phyloP scores from a whole-genome alignment of 495 filamentous ascomycete species.

The Cladorrhinum samala region DNA sequence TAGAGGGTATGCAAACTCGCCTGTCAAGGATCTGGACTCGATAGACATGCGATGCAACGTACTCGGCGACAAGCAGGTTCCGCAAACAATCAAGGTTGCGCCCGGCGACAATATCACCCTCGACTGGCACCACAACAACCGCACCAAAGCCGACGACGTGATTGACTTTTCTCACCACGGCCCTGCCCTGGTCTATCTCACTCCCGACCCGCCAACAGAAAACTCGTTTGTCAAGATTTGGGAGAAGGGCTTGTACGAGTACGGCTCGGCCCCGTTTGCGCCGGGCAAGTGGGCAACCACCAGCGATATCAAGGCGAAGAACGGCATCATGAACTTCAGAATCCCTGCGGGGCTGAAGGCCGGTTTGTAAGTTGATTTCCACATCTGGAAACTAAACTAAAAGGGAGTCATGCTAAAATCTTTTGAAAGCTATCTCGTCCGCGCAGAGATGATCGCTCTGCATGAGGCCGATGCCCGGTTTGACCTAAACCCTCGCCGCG shows the following conservation, averaged over 20 bases:
- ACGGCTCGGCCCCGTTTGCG: conserved; percentile 11
- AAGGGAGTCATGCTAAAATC: neutral
- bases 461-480: conserved; percentile 36
- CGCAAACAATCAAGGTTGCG: conserved; percentile 35
- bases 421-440: conserved; percentile 32
- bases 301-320: conserved; percentile 33
- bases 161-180: conserved; percentile 40
- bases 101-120: conserved; percentile 42
- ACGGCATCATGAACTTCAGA: conserved; percentile 37
- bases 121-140: conserved; percentile 37
- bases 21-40: conserved; percentile 39
- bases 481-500: conserved; percentile 25
- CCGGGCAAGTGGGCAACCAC: conserved; percentile 37
- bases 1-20: conserved; percentile 39
- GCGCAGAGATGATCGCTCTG: conserved; percentile 43
- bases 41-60: conserved; percentile 43
- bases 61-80: conserved; percentile 31
- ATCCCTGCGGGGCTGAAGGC: conserved; percentile 37
- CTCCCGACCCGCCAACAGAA: conserved; percentile 36
- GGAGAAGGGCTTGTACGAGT: conserved; percentile 37
- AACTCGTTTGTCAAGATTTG: conserved; percentile 45
- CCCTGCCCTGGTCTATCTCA: conserved; percentile 41
- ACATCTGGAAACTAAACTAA: neutral
- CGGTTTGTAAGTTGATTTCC: conserved; percentile 28
- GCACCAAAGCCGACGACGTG: conserved; percentile 34